Percentiles rank a stretch among this genome's conserved stretches.
These are phyloP conservation scores for Skeletonema grethae DNA, from an alignment of 108 stramenopile genomes.

Conservation along the genomic window DNA sequence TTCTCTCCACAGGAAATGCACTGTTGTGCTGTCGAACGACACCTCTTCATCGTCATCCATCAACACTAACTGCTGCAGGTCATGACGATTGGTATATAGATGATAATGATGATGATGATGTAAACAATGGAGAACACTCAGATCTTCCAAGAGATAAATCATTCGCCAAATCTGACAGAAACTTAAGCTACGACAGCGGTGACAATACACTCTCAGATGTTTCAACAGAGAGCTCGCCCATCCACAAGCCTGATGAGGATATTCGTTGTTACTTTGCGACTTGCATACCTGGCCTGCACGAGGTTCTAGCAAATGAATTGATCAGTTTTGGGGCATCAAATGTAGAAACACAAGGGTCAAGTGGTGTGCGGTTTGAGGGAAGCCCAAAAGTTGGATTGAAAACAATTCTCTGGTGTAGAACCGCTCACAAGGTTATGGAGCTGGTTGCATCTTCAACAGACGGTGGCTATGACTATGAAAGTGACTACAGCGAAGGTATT, in stretches of 20 bases:
- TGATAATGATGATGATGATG: constrained; percentile 21
- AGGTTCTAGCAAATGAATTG: constrained; percentile 62
- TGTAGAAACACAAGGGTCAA: constrained; percentile 30
- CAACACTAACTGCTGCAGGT: constrained; percentile 5
- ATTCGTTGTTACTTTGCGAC: constrained; percentile 56
- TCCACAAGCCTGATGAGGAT: not conserved
- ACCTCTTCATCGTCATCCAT: not conserved
- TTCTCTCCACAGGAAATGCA: not conserved
- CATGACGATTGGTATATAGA: constrained; percentile 28
- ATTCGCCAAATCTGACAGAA: constrained; percentile 17
- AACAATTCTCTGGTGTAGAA: constrained; percentile 67
- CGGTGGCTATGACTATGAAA: constrained; percentile 10
- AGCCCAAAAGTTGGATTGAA: constrained; percentile 50
- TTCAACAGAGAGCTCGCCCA: not conserved
- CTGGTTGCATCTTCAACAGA: constrained; percentile 39
- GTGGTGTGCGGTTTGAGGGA: constrained; percentile 37
- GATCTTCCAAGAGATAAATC: not conserved
- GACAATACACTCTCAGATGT: not conserved
- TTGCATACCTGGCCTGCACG: constrained; percentile 76
- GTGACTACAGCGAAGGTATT: constrained; percentile 17
- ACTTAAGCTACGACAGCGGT: not conserved
- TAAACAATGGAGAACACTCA: not conserved
- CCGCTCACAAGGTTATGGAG: constrained; percentile 81
- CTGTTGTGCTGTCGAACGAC: not conserved
- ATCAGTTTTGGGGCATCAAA: constrained; percentile 44